Conservation (phyloP, 495 filamentous ascomycete genomes). For the Collariella sp. region DNA sequence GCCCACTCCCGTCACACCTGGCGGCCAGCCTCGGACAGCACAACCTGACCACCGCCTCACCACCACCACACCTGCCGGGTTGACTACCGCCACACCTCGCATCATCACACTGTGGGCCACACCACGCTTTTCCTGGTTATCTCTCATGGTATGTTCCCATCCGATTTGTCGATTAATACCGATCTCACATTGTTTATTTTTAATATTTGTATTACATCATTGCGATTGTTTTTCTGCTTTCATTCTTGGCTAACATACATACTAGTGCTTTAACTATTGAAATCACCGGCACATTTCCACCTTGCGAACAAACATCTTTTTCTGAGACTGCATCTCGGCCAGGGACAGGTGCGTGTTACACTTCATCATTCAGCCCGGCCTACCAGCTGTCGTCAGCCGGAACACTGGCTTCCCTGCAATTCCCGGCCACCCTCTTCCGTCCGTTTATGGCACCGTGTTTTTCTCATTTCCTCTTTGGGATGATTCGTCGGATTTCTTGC, state of each 20-base stretch:
- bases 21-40: neutral
- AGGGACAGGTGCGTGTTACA: slow-evolving; percentile 7
- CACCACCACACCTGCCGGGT: slow-evolving; percentile 6
- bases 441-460: neutral
- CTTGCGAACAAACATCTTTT: neutral
- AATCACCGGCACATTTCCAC: neutral
- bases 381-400: slow-evolving; percentile 8
- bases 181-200: neutral
- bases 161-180: neutral
- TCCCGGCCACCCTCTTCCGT: neutral
- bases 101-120: no score
- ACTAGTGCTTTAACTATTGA: neutral
- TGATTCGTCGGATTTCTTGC: neutral
- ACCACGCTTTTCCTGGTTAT: no score
- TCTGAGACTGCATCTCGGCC: neutral
- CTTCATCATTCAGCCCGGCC: neutral
- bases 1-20: slow-evolving; percentile 8
- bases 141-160: neutral
- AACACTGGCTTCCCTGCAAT: neutral
- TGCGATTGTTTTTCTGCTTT: no score
- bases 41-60: neutral
- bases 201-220: no score
- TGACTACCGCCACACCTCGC: neutral
- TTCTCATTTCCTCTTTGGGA: neutral
- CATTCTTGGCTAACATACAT: neutral